Base-by-base conservation (phyloP, 768 basidiomycete genomes). In the Lactifluus rugatus region DNA sequence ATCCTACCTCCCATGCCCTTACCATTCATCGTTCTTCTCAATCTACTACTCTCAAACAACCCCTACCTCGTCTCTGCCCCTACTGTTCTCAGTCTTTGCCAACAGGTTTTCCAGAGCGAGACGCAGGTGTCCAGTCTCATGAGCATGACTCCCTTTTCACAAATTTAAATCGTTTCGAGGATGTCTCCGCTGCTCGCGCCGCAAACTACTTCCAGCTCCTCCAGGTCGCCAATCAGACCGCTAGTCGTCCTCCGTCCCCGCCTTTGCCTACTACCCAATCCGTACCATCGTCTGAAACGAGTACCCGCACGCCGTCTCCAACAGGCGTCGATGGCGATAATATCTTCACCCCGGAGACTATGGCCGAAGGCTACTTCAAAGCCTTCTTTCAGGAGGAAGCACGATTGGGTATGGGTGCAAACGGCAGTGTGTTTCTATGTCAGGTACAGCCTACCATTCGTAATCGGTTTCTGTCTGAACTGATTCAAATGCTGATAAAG, bases 351-450 rank as follows among this genome's bases (percentile, higher is more conserved):
- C 77, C 81, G 2, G 84, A 86, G 51, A 76, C 79, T 32, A 87
- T 91, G 87, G 91, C 92, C 0, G 86, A 93, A 53, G 93, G 93
- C 0, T 97, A 97, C 69, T 95, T 94, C 73, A 81, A 85, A 63
- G 79, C 89, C 0, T 98, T 95, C 74, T 98, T 98, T 67, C 81
- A 85, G 57, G 93, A 96, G 66, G 91, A 94, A 63, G 83, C 79
- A 60, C 81, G 85, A 58, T 76, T 98, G 6, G 94, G 94, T 0
- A 94, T 96, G 90, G 94, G 94, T 44, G 93, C 93, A 0, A 92
- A 93, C 66, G 94, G 95, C 1, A 87, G 78, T 25, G 94, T 98
- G 1, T 96, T 77, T 68, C 75, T 95, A 3, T 94, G 91, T 65
- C 88, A 89, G 77, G 90, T 90, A 58, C 19, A 78, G 26, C 41